A percentile compares a stretch with the other conserved stretches of the same genome.
Conservation (phyloP, 2,329 filamentous ascomycete species). For the Claviceps citrina region DNA sequence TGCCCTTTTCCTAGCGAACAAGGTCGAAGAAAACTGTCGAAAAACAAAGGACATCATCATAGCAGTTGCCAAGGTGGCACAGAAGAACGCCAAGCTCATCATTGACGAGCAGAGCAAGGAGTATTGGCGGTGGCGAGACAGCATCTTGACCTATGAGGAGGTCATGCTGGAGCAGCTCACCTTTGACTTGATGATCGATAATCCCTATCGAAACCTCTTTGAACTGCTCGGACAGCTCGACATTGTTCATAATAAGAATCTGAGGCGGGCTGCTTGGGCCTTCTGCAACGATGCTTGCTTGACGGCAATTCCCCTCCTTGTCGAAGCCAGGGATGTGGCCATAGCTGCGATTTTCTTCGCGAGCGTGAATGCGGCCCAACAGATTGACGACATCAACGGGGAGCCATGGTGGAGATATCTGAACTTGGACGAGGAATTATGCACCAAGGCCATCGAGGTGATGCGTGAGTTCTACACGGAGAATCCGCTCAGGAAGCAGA, state of each 20-base stretch:
- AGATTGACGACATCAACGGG: constrained; percentile 62
- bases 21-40: constrained; percentile 91
- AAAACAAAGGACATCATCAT: constrained; percentile 93
- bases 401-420: constrained; percentile 78
- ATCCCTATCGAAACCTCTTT: constrained; percentile 73
- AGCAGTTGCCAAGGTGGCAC: constrained; percentile 81
- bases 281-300: constrained; percentile 85
- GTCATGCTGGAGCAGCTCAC: constrained; percentile 80
- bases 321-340: constrained; percentile 66
- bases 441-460: constrained; percentile 57
- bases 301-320: constrained; percentile 70
- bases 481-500: constrained; percentile 45
- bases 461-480: constrained; percentile 56
- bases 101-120: constrained; percentile 97
- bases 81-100: constrained; percentile 79
- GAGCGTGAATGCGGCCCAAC: constrained; percentile 55
- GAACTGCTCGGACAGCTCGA: constrained; percentile 61
- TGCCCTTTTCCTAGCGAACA: constrained; percentile 83
- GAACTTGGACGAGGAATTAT: constrained; percentile 53
- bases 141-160: constrained; percentile 83
- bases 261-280: constrained; percentile 80
- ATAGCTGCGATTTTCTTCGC: constrained; percentile 78
- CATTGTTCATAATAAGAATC: constrained; percentile 61
- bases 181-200: constrained; percentile 83
- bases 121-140: constrained; percentile 95